Evolutionary conservation across 305 asterid genomes (phyloP).

Genomic region (Fraxinus nigra): DNA sequence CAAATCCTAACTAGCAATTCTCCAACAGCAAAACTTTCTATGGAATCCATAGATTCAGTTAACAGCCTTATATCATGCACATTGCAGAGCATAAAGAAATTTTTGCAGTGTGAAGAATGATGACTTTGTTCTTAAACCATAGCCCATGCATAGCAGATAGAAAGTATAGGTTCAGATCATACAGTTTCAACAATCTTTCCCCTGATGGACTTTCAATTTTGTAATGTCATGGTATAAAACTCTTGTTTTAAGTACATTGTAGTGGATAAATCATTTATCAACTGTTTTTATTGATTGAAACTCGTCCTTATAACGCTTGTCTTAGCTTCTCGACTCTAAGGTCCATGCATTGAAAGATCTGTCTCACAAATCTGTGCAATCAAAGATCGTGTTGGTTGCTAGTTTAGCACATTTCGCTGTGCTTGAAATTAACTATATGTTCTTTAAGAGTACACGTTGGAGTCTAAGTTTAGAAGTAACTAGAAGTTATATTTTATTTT

Average conservation of each 20-base stretch:
- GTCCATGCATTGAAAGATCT: not conserved
- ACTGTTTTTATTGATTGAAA: not conserved
- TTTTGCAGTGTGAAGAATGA: conserved; percentile 72
- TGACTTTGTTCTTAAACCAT: not conserved
- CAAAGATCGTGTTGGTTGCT: not conserved
- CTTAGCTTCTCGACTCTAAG: not conserved
- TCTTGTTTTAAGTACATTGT: not conserved
- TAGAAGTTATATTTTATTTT: not conserved
- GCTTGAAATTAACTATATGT: not conserved
- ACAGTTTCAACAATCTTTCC: conserved; percentile 2
- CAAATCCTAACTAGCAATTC: conserved; percentile 64
- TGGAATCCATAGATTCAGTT: conserved; percentile 63
- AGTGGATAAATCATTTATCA: not conserved
- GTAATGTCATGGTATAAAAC: conserved; percentile 12
- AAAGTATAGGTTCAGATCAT: not conserved
- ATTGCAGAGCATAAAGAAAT: conserved; percentile 60
- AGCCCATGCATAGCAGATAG: not conserved
- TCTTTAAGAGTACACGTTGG: not conserved
- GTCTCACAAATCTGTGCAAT: not conserved
- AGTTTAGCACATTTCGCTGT: not conserved
- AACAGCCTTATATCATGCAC: conserved; percentile 58
- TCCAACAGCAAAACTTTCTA: conserved; percentile 42
- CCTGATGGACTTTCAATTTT: conserved; percentile 16
- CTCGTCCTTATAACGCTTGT: not conserved
- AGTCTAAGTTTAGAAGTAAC: no score